Conservation (phyloP, 2,329 filamentous ascomycete genomes). For the Penicillium sp. region DNA sequence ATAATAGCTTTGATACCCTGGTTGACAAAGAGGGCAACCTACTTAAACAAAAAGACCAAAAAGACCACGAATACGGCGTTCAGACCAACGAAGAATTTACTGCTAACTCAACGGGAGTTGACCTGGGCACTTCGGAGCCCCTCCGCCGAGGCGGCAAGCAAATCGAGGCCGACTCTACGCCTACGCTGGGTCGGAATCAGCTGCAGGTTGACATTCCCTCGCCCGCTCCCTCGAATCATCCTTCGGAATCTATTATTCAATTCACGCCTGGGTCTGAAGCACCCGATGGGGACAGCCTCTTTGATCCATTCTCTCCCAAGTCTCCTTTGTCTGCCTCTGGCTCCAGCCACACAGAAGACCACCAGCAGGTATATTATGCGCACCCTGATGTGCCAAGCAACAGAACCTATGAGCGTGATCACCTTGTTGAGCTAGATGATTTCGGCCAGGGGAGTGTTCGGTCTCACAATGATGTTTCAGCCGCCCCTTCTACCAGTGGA, state of each 20-base stretch:
- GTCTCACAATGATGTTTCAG: conserved; percentile 22
- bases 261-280: conserved; percentile 41
- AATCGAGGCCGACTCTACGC: conserved; percentile 5
- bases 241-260: conserved; percentile 37
- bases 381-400: conserved; percentile 22
- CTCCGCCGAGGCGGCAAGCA: conserved; percentile 22
- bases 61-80: conserved; percentile 4
- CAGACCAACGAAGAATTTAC: conserved; percentile 9
- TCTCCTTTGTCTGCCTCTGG: conserved; percentile 16
- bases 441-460: conserved; percentile 8
- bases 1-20: conserved; percentile 37
- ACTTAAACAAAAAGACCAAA: conserved; percentile 8
- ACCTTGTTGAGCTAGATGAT: conserved; percentile 10
- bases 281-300: conserved; percentile 23
- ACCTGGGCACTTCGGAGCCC: conserved; percentile 22
- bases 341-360: conserved; percentile 30
- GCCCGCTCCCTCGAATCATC: conserved; percentile 31
- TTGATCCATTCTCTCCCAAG: conserved; percentile 15
- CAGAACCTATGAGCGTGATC: conserved; percentile 13
- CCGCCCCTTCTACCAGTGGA: conserved; percentile 31
- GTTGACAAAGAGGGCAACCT: conserved; percentile 39
- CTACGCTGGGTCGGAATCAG: conserved; percentile 12
- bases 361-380: conserved; percentile 28
- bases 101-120: conserved; percentile 34
- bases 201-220: conserved; percentile 26